Evolutionary conservation across 1,284 basidiomycete species (phyloP), one percentile per base, ranked within the genome.

Genomic region (Prillingera fragicola): DNA sequence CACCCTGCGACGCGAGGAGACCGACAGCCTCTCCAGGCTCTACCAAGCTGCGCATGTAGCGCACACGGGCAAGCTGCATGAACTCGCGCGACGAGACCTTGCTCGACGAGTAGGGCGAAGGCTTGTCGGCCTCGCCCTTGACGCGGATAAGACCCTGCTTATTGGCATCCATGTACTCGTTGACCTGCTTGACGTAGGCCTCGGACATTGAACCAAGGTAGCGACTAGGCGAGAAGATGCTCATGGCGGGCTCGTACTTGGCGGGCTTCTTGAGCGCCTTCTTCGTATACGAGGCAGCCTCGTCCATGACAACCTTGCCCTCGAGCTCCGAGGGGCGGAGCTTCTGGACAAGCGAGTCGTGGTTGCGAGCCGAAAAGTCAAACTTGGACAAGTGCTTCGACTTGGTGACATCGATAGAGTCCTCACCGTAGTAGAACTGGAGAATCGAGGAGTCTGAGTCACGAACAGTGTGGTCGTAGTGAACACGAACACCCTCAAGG

Each of bases 1-100:
- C 82, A 75, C 91, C 89, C 77, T 99, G 95, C 18, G 92, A 94
- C n/a, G 95, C 95, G 38, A 99, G 76, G 36, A 98, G 72, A 43
- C 95, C 95, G 38, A 99, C 95, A 8, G 94, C 91, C 73, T 99
- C 95, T 56, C 95, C 95, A 13, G 95, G 91, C 54, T 99, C 95
- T 5, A 92, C 88, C 38, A 99, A 75, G 65, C 87, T 87, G 44
- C 85, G 81, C 81, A 96, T 81, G 72, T 95, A 96, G 63, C 91
- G 85, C 62, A 88, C 78, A 56, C 89, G 83, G 79, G 92, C 90
- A 55, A 96, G 71, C 26, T 80, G 69, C 33, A 80, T 77, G 78
- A 96, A 95, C 50, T 80, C 77, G 42, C 77, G 77, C 14, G 77
- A 65, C 48, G 76, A 33, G 12, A 70, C 50, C 35, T 60, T 55